phyloP scores from a whole-genome alignment of 2,329 filamentous ascomycete species.

The Seiridium unicorne region DNA sequence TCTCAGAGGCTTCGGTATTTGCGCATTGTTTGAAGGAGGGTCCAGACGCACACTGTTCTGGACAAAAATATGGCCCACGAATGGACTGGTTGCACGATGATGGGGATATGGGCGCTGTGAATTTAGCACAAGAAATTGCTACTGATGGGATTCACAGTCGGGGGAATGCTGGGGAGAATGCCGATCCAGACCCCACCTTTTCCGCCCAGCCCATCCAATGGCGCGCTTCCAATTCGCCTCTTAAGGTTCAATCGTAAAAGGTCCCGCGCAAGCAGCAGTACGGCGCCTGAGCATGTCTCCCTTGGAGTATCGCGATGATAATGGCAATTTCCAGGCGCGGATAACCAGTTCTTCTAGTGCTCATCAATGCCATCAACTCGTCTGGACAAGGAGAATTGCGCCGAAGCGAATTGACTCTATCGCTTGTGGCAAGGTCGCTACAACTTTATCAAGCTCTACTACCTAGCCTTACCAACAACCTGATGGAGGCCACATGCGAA shows the following conservation, averaged over 20 bases:
- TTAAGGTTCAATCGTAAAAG: neutral
- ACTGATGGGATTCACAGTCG: conserved; percentile 1
- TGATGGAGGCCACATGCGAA: no score
- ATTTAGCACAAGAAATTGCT: conserved; percentile 1
- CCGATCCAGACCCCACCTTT: neutral
- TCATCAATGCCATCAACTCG: no score
- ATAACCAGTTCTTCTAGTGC: no score
- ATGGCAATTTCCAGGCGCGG: neutral
- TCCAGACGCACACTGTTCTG: neutral
- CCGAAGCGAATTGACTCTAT: no score
- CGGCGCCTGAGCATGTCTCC: no score
- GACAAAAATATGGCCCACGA: neutral
- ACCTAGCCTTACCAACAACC: no score
- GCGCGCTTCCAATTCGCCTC: neutral
- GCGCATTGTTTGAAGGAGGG: neutral
- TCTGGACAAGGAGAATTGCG: no score
- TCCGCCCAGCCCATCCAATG: neutral
- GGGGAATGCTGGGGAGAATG: neutral
- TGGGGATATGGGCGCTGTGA: no score
- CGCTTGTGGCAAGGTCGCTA: no score
- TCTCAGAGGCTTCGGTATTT: neutral
- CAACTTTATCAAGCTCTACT: no score
- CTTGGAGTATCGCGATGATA: no score
- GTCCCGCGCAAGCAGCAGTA: no score
- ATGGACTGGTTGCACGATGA: neutral